Conservation (phyloP, 1,139 yeast genomes). For the Suhomyces coccinellae region DNA sequence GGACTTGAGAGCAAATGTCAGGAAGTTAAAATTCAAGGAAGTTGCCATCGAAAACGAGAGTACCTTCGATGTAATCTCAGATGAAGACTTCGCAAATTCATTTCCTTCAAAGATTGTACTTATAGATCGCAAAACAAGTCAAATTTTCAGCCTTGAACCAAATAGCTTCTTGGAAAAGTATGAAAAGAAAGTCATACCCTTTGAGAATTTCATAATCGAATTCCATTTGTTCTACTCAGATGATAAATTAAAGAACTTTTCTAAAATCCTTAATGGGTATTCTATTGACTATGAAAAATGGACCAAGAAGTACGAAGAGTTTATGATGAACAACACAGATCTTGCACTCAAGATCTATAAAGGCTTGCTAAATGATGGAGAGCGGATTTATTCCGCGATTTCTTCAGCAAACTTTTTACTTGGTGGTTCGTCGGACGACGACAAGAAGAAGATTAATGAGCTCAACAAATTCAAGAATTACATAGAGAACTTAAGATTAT, state of each 20-base stretch:
- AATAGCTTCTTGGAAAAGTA: conserved; percentile 38
- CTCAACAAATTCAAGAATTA: conserved; percentile 18
- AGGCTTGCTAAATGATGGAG: conserved; percentile 55
- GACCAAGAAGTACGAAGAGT: conserved; percentile 46
- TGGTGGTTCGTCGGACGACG: conserved; percentile 14
- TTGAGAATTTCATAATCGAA: conserved; percentile 33
- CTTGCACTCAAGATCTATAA: conserved; percentile 51
- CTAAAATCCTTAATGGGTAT: conserved; percentile 35
- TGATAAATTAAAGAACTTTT: conserved; percentile 45
- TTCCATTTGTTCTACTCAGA: conserved; percentile 52
- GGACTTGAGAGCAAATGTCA: conserved; percentile 35
- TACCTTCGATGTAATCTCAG: conserved; percentile 47
- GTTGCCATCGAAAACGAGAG: conserved; percentile 25
- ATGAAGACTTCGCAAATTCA: conserved; percentile 47
- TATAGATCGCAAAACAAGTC: conserved; percentile 28
- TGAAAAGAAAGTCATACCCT: conserved; percentile 17
- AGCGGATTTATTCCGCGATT: conserved; percentile 44
- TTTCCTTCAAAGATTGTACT: conserved; percentile 56
- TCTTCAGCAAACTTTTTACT: conserved; percentile 20
- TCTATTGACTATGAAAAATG: conserved; percentile 53
- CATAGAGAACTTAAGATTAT: conserved; percentile 40
- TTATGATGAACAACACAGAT: conserved; percentile 42
- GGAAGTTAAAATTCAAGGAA: conserved; percentile 37
- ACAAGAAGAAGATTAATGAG: conserved; percentile 14
- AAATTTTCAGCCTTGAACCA: conserved; percentile 44